phyloP scores from a whole-genome alignment of 345 rosid species.

The Brassica napus region Da-Ae NC_063452.1:8448001-8448500 shows the following conservation, averaged over 20 bases:
- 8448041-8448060: slow-evolving; percentile 51
- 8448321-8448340: slow-evolving; percentile 20
- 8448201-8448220: slow-evolving; percentile 69
- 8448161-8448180: slow-evolving; percentile 53
- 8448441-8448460: slow-evolving; percentile 7
- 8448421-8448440: not conserved
- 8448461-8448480: not conserved
- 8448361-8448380: slow-evolving; percentile 7
- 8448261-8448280: slow-evolving; percentile 20
- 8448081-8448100: slow-evolving; percentile 13
- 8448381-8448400: not conserved
- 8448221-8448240: slow-evolving; percentile 76
- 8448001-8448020: slow-evolving; percentile 87
- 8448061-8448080: not conserved
- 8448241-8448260: slow-evolving; percentile 40
- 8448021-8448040: slow-evolving; percentile 80
- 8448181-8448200: slow-evolving; percentile 77
- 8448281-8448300: not conserved
- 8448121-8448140: slow-evolving; percentile 87
- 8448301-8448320: not conserved
- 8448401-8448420: slow-evolving; percentile 10
- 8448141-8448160: slow-evolving; percentile 67
- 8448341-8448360: slow-evolving; percentile 9
- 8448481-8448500: not conserved
- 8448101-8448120: slow-evolving; percentile 15